Percentiles rank a stretch among this genome's conserved stretches.
phyloP scores from a whole-genome alignment of 345 rosid genomes.

The Eutrema heterophyllum region DNA sequence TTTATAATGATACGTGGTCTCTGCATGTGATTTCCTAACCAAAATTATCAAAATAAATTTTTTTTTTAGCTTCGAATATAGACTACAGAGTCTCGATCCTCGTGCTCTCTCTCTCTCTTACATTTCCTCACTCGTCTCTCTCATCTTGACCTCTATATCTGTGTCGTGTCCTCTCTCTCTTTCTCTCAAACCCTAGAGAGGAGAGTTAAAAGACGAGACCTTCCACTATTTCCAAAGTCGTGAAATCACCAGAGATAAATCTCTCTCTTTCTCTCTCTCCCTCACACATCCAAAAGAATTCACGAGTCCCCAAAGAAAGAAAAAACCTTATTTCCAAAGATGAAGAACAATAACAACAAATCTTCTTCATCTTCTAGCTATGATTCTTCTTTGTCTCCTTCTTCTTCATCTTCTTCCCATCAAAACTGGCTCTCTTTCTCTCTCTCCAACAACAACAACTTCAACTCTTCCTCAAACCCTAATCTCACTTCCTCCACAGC shows the following conservation, averaged over 20 bases:
- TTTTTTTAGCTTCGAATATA: constrained; percentile 12
- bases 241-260: constrained; percentile 14
- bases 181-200: constrained; percentile 21
- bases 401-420: constrained; percentile 34
- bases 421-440: constrained; percentile 53
- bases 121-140: constrained; percentile 33
- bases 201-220: constrained; percentile 21
- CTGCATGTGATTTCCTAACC: constrained; percentile 30
- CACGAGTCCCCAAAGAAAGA: constrained; percentile 32
- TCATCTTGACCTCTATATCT: constrained; percentile 52
- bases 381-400: constrained; percentile 40
- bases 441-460: constrained; percentile 40
- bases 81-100: constrained; percentile 34
- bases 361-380: constrained; percentile 29
- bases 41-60: not conserved
- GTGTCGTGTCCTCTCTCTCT: constrained; percentile 37
- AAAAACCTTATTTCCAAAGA: constrained; percentile 22
- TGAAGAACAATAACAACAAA: constrained; percentile 42
- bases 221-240: constrained; percentile 49
- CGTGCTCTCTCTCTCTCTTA: constrained; percentile 33
- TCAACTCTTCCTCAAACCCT: constrained; percentile 27
- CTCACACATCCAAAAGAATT: constrained; percentile 15
- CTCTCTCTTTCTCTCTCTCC: not conserved
- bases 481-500: constrained; percentile 18
- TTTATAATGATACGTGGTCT: constrained; percentile 27